A percentile compares a stretch with the other conserved stretches of the same genome.
Conservation (phyloP, 2,329 filamentous ascomycete genomes). For the Aspergillus sp. region DNA sequence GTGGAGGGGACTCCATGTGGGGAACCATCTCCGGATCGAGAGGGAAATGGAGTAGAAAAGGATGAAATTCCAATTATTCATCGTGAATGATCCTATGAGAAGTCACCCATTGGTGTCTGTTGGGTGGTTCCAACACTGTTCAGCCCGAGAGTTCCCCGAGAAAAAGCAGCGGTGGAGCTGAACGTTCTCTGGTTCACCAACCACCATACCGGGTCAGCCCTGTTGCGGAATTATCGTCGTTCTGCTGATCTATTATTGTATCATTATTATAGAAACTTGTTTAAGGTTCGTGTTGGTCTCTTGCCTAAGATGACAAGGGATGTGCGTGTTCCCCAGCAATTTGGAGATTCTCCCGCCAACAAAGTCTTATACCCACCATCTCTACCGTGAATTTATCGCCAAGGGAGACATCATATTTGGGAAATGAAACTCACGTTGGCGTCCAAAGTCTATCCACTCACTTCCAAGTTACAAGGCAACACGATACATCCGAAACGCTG, state of each 20-base stretch:
- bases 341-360: too few species aligned
- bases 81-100: neutral
- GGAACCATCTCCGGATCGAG: neutral
- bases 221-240: neutral
- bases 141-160: constrained; percentile 10
- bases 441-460: neutral
- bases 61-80: neutral
- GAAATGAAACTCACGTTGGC: too few species aligned
- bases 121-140: neutral
- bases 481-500: neutral
- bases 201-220: neutral
- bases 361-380: too few species aligned
- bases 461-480: neutral
- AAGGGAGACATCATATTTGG: neutral
- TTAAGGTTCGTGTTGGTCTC: too few species aligned
- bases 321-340: too few species aligned
- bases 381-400: neutral
- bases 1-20: neutral
- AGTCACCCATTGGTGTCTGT: neutral
- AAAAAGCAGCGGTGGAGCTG: constrained; percentile 5
- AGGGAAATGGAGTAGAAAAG: neutral
- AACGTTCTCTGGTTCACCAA: neutral
- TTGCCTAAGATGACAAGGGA: too few species aligned
- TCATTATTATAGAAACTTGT: neutral
- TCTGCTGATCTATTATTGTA: neutral